Percentiles rank a stretch among this genome's conserved stretches.
phyloP scores from a whole-genome alignment of 2,329 filamentous ascomycete genomes.

The Nigrograna mackinnonii region DNA sequence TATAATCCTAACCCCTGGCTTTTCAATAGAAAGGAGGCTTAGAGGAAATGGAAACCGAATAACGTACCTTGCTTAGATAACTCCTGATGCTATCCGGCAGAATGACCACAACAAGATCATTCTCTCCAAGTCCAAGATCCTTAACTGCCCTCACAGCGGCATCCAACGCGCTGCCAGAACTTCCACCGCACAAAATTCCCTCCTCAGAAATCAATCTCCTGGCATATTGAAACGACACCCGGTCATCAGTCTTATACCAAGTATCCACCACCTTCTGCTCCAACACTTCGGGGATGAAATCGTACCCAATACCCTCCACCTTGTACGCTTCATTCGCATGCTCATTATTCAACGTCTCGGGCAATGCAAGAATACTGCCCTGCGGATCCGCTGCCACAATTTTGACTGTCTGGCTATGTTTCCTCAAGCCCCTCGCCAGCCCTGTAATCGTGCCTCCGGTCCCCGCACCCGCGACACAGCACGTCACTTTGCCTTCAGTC shows the following conservation, averaged over 20 bases:
- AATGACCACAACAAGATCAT: slow-evolving; percentile 87
- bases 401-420: slow-evolving; percentile 84
- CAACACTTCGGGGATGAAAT: slow-evolving; percentile 95
- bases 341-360: slow-evolving; percentile 77
- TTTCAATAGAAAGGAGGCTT: no score
- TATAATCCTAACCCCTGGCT: no score
- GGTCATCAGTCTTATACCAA: slow-evolving; percentile 98
- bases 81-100: slow-evolving; percentile 95
- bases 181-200: slow-evolving; percentile 89
- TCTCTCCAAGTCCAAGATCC: slow-evolving; percentile 76
- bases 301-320: slow-evolving; percentile 98
- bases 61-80: slow-evolving; percentile 80
- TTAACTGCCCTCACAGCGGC: slow-evolving; percentile 77
- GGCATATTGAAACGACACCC: slow-evolving; percentile 88
- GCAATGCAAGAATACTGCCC: slow-evolving; percentile 87
- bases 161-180: slow-evolving; percentile 88
- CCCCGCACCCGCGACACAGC: slow-evolving; percentile 87
- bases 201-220: slow-evolving; percentile 90
- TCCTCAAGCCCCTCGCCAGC: slow-evolving; percentile 79
- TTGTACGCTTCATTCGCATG: slow-evolving; percentile 87
- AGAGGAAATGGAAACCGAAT: not conserved
- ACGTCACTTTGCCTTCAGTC: slow-evolving; percentile 79
- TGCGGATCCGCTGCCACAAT: slow-evolving; percentile 91
- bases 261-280: slow-evolving; percentile 79
- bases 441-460: slow-evolving; percentile 96